Evolutionary conservation across 306 rosid genomes (phyloP), one percentile per base, ranked within the genome.

Genomic region (Ziziphus jujuba): DNA sequence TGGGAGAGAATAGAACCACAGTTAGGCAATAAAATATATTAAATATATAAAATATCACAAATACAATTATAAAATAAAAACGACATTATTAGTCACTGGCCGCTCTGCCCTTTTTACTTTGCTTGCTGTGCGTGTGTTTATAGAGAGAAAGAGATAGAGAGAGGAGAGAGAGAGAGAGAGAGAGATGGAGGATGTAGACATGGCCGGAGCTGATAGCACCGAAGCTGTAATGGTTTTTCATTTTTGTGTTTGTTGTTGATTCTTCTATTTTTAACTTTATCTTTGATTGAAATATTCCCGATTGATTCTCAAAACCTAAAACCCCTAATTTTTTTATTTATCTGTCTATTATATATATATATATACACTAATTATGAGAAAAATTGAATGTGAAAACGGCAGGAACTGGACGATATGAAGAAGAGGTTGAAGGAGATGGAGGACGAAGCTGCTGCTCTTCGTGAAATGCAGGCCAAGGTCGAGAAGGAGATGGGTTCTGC

Each of bases 391-490:
- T 63, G 54, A 38, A 52, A 57, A 28, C 61, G 35, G 16, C 71
- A 83, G 91, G 91, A 83, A 7, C 72, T 86, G 64, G 88, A 83
- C 52, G 89, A 87, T 75, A 87, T 84, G 89, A 84, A 87, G 81
- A 84, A 80, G 51, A 81, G 89, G 56, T 67, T 84, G 72, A 87
- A 87, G 82, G 89, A 84, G 52, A 82, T 87, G 84, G 89, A 87
- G 77, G 87, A 87, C 15, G 93, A 87, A 68, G 82, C 87, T n/a
- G 87, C 80, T 65, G 93, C 93, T 47, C 75, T 87, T 53, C 70
- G 86, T n/a, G 87, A 87, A 79, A 87, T 87, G 87, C 93, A 87
- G 56, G 93, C 87, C 54, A 87, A 82, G 78, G 88, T 87, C 67
- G 86, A 80, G 72, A 75, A 78, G 75, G 85, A 88, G 19, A 83